Percentiles rank a stretch among this genome's conserved stretches.
These are phyloP conservation scores for Priceomyces fermenticarens DNA, from an alignment of 805 yeast species.

Conservation along the genomic window DNA sequence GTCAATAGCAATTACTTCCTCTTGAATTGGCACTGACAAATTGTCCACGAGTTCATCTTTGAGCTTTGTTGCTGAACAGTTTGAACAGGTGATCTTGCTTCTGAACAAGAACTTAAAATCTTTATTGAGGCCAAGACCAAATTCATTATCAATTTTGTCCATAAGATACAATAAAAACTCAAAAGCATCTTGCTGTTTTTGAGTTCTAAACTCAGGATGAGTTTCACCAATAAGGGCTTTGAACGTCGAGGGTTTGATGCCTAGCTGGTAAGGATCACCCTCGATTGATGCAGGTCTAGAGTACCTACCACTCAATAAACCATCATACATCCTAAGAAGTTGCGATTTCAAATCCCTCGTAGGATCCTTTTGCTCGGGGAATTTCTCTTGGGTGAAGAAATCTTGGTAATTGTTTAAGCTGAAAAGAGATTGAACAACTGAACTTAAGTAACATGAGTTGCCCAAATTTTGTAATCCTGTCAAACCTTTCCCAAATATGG, in stretches of 20 bases:
- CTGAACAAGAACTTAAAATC: conserved; percentile 63
- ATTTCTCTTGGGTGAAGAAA: conserved; percentile 34
- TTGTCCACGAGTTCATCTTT: conserved; percentile 56
- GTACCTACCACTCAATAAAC: conserved; percentile 70
- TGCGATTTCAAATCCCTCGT: conserved; percentile 70
- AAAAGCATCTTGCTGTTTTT: conserved; percentile 92
- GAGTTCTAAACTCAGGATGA: conserved; percentile 80
- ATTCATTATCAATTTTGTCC: conserved; percentile 55
- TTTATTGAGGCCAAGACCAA: conserved; percentile 46
- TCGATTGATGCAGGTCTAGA: conserved; percentile 50
- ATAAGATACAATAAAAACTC: conserved; percentile 75
- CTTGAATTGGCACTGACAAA: conserved; percentile 57
- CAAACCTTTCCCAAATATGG: conserved; percentile 70
- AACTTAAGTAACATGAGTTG: conserved; percentile 86
- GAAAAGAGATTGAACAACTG: conserved; percentile 73
- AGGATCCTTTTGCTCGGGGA: conserved; percentile 44
- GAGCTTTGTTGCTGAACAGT: conserved; percentile 62
- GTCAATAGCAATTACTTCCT: conserved; percentile 32
- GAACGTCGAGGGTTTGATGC: conserved; percentile 74
- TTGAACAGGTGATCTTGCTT: conserved; percentile 56
- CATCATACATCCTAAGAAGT: conserved; percentile 75
- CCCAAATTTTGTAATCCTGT: conserved; percentile 91
- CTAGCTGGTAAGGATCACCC: conserved; percentile 60
- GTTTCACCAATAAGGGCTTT: conserved; percentile 73
- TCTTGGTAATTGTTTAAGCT: conserved; percentile 36